Conservation (phyloP, 2,329 filamentous ascomycete genomes). For the Plenodomus biglobosus region DNA sequence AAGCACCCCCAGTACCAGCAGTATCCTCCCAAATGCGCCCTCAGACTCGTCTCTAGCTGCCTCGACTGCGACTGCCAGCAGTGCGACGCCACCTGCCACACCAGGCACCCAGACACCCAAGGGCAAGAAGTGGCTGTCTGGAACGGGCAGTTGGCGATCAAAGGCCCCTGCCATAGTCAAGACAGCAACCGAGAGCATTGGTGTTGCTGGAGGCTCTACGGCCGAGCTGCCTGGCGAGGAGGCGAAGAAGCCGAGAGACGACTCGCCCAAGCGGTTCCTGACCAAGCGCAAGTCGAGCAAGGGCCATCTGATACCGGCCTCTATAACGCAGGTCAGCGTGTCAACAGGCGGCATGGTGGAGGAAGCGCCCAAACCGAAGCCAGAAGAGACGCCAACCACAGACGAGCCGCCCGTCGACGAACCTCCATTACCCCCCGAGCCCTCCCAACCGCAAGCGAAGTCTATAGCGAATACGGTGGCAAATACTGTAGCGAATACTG, state of each 20-base stretch:
- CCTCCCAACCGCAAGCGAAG: constrained; percentile 20
- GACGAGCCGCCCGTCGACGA: constrained; percentile 27
- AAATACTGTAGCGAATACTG: constrained; percentile 6
- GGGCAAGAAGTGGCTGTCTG: constrained; percentile 48
- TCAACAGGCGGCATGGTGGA: constrained; percentile 42
- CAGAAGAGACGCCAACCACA: constrained; percentile 7
- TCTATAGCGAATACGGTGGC: constrained; percentile 27
- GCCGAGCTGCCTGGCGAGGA: constrained; percentile 43
- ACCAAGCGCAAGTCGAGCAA: constrained; percentile 51
- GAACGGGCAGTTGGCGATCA: constrained; percentile 47
- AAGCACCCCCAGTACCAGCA: constrained; percentile 18
- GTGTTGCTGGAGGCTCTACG: constrained; percentile 48
- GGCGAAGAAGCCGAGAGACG: constrained; percentile 26
- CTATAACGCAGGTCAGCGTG: constrained; percentile 51
- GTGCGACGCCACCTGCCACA: constrained; percentile 11
- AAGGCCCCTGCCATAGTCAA: constrained; percentile 53
- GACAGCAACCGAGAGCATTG: constrained; percentile 51
- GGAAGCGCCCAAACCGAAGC: constrained; percentile 24
- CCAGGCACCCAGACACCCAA: constrained; percentile 23
- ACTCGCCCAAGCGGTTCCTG: constrained; percentile 42
- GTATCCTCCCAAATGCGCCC: constrained; percentile 15
- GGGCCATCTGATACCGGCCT: constrained; percentile 48
- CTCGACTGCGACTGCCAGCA: constrained; percentile 13
- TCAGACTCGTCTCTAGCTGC: constrained; percentile 16
- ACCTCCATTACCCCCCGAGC: constrained; percentile 50